phyloP scores from a whole-genome alignment of 768 basidiomycete genomes.

The Lactarius quietus region DNA sequence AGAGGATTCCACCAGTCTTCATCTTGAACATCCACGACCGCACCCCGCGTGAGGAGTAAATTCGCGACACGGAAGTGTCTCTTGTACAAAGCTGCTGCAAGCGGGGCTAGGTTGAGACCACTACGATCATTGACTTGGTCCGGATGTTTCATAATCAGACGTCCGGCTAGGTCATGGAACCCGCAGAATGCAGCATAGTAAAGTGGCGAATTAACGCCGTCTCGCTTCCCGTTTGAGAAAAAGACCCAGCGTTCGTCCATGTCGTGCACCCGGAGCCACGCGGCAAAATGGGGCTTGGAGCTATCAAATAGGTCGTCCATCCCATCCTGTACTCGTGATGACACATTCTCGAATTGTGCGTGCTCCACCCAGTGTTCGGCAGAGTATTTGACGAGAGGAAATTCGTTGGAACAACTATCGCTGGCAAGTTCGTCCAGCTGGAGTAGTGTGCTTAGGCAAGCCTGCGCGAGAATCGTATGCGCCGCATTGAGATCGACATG shows the following conservation, averaged over 20 bases:
- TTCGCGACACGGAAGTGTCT: background rate
- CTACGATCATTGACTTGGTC: background rate
- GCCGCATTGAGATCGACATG: background rate
- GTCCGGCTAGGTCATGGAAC: background rate
- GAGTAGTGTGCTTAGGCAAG: background rate
- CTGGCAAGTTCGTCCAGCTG: background rate
- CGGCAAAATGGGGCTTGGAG: background rate
- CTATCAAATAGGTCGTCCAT: background rate
- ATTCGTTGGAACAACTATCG: background rate
- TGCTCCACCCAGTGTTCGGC: background rate
- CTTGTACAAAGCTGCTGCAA: background rate
- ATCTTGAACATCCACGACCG: background rate
- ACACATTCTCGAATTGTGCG: background rate
- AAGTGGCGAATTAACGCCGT: background rate
- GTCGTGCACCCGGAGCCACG: background rate
- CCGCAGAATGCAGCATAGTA: background rate
- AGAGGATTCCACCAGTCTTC: background rate
- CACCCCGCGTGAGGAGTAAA: background rate
- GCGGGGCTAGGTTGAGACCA: background rate
- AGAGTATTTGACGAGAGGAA: background rate
- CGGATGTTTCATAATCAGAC: background rate
- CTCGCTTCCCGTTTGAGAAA: background rate
- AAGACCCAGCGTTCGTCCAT: background rate
- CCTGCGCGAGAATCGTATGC: background rate
- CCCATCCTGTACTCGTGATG: background rate